Conservation (phyloP, 495 filamentous ascomycete species). For the Aspergillus hancockii region DNA sequence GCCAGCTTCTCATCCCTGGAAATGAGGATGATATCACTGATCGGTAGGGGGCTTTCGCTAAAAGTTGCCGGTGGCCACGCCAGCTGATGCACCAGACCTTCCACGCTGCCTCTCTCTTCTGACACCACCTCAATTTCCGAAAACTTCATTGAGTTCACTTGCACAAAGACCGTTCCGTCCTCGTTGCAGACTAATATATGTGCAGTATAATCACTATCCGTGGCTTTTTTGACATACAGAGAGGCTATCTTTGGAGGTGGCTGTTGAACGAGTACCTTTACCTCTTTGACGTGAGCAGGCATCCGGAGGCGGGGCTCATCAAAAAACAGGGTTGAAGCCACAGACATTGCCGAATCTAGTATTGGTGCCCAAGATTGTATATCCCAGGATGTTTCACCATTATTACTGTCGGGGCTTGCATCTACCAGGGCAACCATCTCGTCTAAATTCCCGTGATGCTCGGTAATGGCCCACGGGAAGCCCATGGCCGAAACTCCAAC, state of each 20-base stretch:
- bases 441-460: slow-evolving; percentile 38
- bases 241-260: background rate
- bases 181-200: slow-evolving; percentile 23
- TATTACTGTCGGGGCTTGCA: slow-evolving; percentile 14
- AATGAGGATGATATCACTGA: slow-evolving; percentile 26
- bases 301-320: slow-evolving; percentile 43
- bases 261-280: background rate
- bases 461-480: slow-evolving; percentile 45
- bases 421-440: slow-evolving; percentile 50
- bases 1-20: slow-evolving; percentile 8
- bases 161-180: slow-evolving; percentile 27
- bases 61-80: slow-evolving; percentile 31
- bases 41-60: slow-evolving; percentile 17
- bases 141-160: slow-evolving; percentile 34
- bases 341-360: slow-evolving; percentile 47
- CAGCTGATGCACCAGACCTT: slow-evolving; percentile 33
- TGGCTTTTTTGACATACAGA: slow-evolving; percentile 5
- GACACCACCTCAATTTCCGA: slow-evolving; percentile 36
- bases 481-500: slow-evolving; percentile 46
- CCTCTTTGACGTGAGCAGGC: slow-evolving; percentile 32
- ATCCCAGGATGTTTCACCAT: slow-evolving; percentile 29
- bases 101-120: slow-evolving; percentile 23
- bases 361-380: slow-evolving; percentile 43
- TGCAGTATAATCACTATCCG: background rate
- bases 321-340: slow-evolving; percentile 47